These are phyloP conservation scores for Nitzschia sp. DNA, from an alignment of 108 stramenopile genomes.

Conservation along the genomic window DNA sequence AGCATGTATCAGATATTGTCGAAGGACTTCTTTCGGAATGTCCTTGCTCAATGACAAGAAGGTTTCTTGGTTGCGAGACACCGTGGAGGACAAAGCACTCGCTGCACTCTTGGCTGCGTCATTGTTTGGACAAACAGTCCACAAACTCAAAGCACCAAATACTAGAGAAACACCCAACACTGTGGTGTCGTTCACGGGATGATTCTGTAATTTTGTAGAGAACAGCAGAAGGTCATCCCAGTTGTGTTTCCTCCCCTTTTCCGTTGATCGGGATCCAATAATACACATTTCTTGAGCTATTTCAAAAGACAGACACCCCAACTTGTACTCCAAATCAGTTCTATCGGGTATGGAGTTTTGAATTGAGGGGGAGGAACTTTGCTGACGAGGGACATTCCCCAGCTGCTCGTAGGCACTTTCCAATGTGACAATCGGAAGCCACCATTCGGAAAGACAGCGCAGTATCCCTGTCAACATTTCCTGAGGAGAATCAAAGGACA, in stretches of 20 bases:
- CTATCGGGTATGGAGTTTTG: not conserved
- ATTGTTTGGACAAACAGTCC: constrained; percentile 29
- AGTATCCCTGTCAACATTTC: no score
- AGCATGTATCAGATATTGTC: constrained; percentile 14
- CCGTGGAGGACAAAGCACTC: constrained; percentile 41
- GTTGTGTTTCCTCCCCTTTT: constrained; percentile 14
- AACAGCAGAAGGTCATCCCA: constrained; percentile 29
- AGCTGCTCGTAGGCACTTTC: no score
- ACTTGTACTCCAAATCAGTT: not conserved
- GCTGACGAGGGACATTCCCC: not conserved
- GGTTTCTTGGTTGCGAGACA: constrained; percentile 18
- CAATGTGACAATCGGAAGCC: no score
- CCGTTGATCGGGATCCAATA: not conserved
- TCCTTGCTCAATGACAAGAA: constrained; percentile 4
- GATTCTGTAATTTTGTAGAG: constrained; percentile 10
- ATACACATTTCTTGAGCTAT: not conserved
- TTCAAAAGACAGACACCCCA: not conserved
- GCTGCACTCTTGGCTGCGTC: constrained; percentile 38
- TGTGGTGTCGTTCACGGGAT: not conserved
- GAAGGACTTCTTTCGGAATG: constrained; percentile 7
- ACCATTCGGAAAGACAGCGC: no score
- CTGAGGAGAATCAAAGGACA: no score
- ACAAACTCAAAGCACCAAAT: constrained; percentile 30
- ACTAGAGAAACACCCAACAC: constrained; percentile 31
- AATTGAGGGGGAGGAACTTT: not conserved